phyloP scores from a whole-genome alignment of 1,284 basidiomycete genomes.

The Puccinia horiana region DNA sequence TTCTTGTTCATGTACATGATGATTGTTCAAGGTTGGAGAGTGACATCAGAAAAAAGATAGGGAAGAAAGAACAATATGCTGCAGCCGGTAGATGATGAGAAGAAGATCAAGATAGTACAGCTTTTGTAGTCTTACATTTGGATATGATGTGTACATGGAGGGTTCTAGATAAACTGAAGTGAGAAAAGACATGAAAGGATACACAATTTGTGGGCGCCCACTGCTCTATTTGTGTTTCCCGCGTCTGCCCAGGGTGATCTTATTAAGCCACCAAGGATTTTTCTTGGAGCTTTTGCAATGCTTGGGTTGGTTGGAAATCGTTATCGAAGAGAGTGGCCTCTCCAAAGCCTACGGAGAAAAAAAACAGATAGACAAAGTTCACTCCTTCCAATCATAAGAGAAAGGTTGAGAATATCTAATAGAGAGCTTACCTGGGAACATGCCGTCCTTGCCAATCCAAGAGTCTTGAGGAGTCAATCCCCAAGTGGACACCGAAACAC shows the following conservation, averaged over 20 bases:
- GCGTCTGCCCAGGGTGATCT: neutral
- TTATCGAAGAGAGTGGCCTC: constrained; percentile 1
- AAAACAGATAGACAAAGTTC: neutral
- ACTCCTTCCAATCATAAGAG: neutral
- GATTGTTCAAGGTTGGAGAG: too few species aligned
- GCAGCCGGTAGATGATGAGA: too few species aligned
- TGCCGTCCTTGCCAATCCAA: neutral
- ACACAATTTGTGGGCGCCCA: neutral
- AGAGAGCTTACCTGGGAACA: neutral
- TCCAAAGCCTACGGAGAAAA: neutral
- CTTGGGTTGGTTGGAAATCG: neutral
- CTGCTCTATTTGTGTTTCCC: neutral
- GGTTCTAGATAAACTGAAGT: neutral
- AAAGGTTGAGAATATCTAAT: neutral
- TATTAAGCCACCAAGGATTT: neutral
- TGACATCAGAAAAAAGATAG: too few species aligned
- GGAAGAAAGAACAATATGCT: too few species aligned
- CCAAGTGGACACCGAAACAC: constrained; percentile 15
- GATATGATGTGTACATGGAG: neutral
- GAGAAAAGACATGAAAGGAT: neutral
- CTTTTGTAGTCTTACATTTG: neutral
- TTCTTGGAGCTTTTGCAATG: neutral
- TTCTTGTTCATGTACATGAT: too few species aligned
- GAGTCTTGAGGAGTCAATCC: constrained; percentile 12
- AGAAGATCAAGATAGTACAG: neutral